Evolutionary conservation across 805 yeast species (phyloP).

Genomic region (Candida takata): DNA sequence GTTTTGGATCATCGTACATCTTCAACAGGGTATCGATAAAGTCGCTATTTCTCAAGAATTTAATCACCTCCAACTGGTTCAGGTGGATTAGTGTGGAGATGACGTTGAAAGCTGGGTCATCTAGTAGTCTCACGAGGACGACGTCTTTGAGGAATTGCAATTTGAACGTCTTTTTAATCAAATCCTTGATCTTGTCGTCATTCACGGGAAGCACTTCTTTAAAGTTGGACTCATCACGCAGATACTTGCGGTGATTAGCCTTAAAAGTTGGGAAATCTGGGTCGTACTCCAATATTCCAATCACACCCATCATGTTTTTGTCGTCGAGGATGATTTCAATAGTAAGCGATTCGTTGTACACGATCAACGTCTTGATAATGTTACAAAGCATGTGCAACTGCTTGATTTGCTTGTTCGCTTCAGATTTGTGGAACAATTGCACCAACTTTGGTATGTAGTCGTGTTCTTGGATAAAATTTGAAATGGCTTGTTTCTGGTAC

Average conservation of each 20-base stretch:
- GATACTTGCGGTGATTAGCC: conserved; percentile 69
- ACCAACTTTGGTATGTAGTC: conserved; percentile 49
- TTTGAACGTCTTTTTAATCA: conserved; percentile 69
- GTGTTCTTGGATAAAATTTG: conserved; percentile 44
- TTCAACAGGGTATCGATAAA: conserved; percentile 56
- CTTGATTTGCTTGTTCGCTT: conserved; percentile 41
- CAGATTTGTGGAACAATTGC: conserved; percentile 48
- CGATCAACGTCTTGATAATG: conserved; percentile 61
- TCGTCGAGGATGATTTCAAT: conserved; percentile 53
- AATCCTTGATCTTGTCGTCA: conserved; percentile 39
- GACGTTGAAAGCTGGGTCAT: conserved; percentile 68
- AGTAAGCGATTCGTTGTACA: conserved; percentile 63
- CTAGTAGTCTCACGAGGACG: conserved; percentile 72
- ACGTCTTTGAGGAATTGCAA: conserved; percentile 82
- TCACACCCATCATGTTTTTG: conserved; percentile 46
- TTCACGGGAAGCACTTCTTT: conserved; percentile 65
- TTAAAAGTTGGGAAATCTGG: conserved; percentile 76
- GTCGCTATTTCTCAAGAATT: conserved; percentile 42
- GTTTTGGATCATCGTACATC: conserved; percentile 34
- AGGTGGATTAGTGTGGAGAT: conserved; percentile 59
- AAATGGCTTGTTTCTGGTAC: conserved; percentile 55
- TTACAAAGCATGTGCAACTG: conserved; percentile 64
- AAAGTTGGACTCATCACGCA: conserved; percentile 51
- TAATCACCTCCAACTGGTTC: conserved; percentile 63
- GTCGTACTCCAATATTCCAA: conserved; percentile 85